These are phyloP conservation scores for Camellia granthamiana DNA, from an alignment of 148 eudicot genomes.

Conservation along the genomic window DNA sequence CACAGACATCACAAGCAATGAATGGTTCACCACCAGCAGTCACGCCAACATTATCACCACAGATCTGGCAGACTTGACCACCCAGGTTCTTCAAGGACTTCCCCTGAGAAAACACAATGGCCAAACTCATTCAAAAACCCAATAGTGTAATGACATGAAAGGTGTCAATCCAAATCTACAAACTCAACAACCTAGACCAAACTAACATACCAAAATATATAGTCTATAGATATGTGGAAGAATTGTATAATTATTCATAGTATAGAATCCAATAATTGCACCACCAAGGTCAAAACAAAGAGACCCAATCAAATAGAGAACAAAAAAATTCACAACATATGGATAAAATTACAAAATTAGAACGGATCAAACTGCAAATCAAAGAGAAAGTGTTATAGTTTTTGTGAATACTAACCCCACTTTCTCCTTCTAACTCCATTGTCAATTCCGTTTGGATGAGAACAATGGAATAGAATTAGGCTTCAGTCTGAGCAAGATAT, in stretches of 20 bases:
- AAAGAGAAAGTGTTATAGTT: too few species aligned
- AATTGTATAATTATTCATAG: background rate
- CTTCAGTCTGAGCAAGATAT: slow-evolving; percentile 8
- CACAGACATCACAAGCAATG: slow-evolving; percentile 28
- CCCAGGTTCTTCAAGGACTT: slow-evolving; percentile 25
- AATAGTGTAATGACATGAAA: background rate
- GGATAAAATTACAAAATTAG: too few species aligned
- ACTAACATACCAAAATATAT: background rate
- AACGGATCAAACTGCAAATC: too few species aligned
- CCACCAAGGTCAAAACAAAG: background rate
- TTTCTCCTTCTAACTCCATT: slow-evolving; percentile 50
- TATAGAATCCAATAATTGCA: background rate
- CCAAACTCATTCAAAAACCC: background rate
- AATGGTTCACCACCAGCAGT: slow-evolving; percentile 25
- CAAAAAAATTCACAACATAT: too few species aligned
- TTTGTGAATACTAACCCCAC: slow-evolving; percentile 35
- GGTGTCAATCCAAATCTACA: background rate
- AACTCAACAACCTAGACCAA: background rate
- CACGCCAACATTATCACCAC: slow-evolving; percentile 25
- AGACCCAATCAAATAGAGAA: background rate
- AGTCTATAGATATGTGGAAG: background rate
- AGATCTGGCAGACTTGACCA: slow-evolving; percentile 28
- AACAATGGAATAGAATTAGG: slow-evolving; percentile 13
- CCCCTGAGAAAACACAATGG: slow-evolving; percentile 19
- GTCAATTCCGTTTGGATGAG: slow-evolving; percentile 14